Conservation (phyloP, 2,329 filamentous ascomycete genomes). For the Bisporella sp. region DNA sequence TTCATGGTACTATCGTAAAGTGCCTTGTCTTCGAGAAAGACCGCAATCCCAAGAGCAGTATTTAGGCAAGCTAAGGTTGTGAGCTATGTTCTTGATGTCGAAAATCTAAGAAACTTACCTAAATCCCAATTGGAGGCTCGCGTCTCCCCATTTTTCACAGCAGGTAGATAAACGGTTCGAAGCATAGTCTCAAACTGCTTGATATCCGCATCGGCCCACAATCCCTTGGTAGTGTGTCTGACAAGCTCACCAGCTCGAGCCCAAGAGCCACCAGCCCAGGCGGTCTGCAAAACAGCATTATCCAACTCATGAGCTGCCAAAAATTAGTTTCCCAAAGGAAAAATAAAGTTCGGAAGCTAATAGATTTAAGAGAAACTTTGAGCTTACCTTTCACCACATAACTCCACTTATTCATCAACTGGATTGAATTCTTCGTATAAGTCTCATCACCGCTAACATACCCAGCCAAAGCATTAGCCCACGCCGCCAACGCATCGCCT, state of each 20-base stretch:
- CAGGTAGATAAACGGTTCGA: conserved; percentile 21
- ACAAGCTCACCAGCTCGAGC: conserved; percentile 25
- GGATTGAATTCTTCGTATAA: conserved; percentile 24
- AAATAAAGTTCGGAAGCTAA: neutral
- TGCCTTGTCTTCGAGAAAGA: conserved; percentile 20
- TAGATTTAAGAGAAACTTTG: neutral
- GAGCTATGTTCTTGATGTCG: no score
- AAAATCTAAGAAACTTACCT: conserved; percentile 7
- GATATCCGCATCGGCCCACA: conserved; percentile 17
- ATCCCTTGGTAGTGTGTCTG: conserved; percentile 17
- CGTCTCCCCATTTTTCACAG: conserved; percentile 13
- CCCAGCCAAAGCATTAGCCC: conserved; percentile 23
- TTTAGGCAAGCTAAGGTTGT: conserved; percentile 3
- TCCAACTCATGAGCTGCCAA: conserved; percentile 11
- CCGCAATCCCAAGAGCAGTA: conserved; percentile 15
- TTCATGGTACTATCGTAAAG: conserved; percentile 20
- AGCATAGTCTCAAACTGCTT: conserved; percentile 21
- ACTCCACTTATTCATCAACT: conserved; percentile 25
- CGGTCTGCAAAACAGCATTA: conserved; percentile 26
- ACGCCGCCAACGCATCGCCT: conserved; percentile 24
- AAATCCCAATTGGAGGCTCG: conserved; percentile 21
- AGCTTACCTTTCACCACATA: conserved; percentile 14
- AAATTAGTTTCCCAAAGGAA: no score
- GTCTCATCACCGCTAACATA: conserved; percentile 13
- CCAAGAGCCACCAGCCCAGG: conserved; percentile 25